phyloP scores from a whole-genome alignment of 805 yeast species.

The Metschnikowia aberdeeniae region DNA sequence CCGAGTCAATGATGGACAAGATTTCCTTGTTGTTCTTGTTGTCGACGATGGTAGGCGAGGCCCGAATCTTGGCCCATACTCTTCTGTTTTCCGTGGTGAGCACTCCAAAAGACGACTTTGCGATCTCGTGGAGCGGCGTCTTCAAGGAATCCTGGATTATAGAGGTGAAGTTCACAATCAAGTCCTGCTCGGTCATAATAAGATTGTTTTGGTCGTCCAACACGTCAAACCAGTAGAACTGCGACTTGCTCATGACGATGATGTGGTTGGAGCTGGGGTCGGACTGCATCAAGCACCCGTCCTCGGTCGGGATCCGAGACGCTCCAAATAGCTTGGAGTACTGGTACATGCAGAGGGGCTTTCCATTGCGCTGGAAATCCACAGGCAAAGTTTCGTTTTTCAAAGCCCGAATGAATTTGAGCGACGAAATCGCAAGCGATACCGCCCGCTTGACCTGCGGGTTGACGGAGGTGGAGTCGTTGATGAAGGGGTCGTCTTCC shows the following conservation, averaged over 20 bases:
- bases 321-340: constrained; percentile 84
- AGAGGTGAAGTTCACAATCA: constrained; percentile 68
- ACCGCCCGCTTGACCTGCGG: constrained; percentile 80
- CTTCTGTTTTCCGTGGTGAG: constrained; percentile 87
- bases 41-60: constrained; percentile 35
- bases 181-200: constrained; percentile 68
- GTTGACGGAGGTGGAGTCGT: constrained; percentile 40
- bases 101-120: constrained; percentile 80
- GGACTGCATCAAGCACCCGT: constrained; percentile 82
- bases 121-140: constrained; percentile 53
- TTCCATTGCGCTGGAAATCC: constrained; percentile 59
- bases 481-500: constrained; percentile 86
- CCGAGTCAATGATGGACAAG: constrained; percentile 70
- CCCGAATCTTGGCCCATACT: constrained; percentile 78
- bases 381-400: constrained; percentile 70
- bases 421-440: constrained; percentile 66
- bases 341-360: constrained; percentile 85
- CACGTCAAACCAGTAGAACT: constrained; percentile 94
- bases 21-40: constrained; percentile 63
- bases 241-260: constrained; percentile 77
- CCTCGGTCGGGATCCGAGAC: constrained; percentile 73
- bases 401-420: constrained; percentile 76
- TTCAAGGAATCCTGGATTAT: constrained; percentile 68
- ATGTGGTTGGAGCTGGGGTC: constrained; percentile 75
- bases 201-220: constrained; percentile 69